Percentiles rank a stretch among this genome's conserved stretches.
phyloP scores from a whole-genome alignment of 176 grass and related monocot genomes.

The maize (Zea mays) region Zm-B73-REFERENCE-NAM-5.0 NC_050102.1:37527001-37527500 shows the following conservation, averaged over 20 bases:
- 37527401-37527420: slow-evolving; percentile 84
- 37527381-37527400: slow-evolving; percentile 85
- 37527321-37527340: slow-evolving; percentile 19
- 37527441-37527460: slow-evolving; percentile 74
- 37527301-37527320: background rate
- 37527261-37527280: slow-evolving; percentile 70
- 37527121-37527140: slow-evolving; percentile 1
- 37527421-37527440: slow-evolving; percentile 83
- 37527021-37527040: slow-evolving; percentile 10
- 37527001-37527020: background rate
- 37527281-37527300: slow-evolving; percentile 21
- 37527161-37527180: slow-evolving; percentile 52
- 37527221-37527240: slow-evolving; percentile 77
- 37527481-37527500: slow-evolving; percentile 22
- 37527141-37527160: slow-evolving; percentile 1
- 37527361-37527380: slow-evolving; percentile 82
- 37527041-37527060: background rate
- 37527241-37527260: slow-evolving; percentile 89
- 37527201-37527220: slow-evolving; percentile 68
- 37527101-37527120: slow-evolving; percentile 1
- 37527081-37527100: slow-evolving; percentile 10
- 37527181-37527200: slow-evolving; percentile 62
- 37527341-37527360: slow-evolving; percentile 72
- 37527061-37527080: background rate
- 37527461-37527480: slow-evolving; percentile 67